Evolutionary conservation across 2,329 filamentous ascomycete species (phyloP), one percentile per base, ranked within the genome.

Genomic region (Penicillium sp.): DNA sequence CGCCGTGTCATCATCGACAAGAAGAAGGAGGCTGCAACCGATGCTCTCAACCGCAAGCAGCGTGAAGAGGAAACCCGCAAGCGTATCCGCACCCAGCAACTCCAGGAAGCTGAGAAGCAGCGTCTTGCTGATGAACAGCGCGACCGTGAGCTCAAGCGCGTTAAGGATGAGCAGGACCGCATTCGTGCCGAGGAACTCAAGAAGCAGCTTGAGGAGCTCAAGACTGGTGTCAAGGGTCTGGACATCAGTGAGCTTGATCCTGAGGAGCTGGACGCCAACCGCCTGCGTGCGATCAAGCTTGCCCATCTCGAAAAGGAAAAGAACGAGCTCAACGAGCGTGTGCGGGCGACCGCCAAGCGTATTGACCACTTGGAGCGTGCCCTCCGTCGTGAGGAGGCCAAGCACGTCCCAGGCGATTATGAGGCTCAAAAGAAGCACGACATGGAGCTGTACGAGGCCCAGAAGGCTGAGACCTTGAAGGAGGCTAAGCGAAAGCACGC

Each of bases 281-380:
- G 86, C 55, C 87, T 98, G 60, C 90, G 93, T 68, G 86, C 88
- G 59, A 86, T 98, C 75, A 97, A 97, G 78, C 81, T 98, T 49
- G 86, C 88, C 52, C 91, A 95, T 72, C 82, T 98, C 9, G 93
- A 97, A 75, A 90, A 91, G 61, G 93, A 97, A 78, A 98, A 97
- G 85, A 95, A 91, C 65, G 90, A 93, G 65, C 84, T 96, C 58
- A 88, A 87, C 55, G 90, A 96, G 73, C 89, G 87, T 67, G 82
- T 97, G 45, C 85, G 90, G 62, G 83, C 95, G 61, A 94, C 90
- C 51, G 89, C 86, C 69, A 97, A 96, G 82, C 86, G 93, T 56
- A 88, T 96, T 62, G 93, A 98, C 66, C 91, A 98, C 73, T 76
- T 98, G 61, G 93, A 98, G 77, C 88, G 93, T 75, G 93, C 93